Conservation (phyloP, 768 basidiomycete genomes). For the Postia placenta region DNA sequence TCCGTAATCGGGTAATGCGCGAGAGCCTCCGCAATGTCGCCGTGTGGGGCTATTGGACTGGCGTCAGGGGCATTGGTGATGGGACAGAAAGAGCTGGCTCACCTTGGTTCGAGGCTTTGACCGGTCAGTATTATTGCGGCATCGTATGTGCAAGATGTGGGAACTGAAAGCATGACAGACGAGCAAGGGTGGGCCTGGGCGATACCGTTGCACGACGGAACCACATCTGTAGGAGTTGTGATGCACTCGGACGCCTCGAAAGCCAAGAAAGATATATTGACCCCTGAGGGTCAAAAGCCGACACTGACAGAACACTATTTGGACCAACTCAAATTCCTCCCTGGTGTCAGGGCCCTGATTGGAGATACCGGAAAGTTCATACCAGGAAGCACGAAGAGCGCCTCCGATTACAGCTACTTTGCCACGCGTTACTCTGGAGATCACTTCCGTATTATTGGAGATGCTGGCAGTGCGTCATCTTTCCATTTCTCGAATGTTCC, state of each 20-base stretch:
- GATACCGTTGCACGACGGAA: constrained; percentile 43
- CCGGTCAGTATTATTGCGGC: constrained; percentile 36
- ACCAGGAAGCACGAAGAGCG: constrained; percentile 20
- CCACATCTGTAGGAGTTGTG: constrained; percentile 50
- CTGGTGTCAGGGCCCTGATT: constrained; percentile 25
- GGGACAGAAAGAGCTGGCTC: constrained; percentile 28
- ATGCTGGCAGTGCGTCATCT: constrained; percentile 31
- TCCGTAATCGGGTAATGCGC: constrained; percentile 66
- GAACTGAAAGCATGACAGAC: constrained; percentile 23
- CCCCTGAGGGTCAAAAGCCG: too few species aligned
- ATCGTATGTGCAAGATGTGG: too few species aligned
- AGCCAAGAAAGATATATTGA: too few species aligned
- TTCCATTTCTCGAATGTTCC: too few species aligned
- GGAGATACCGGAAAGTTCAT: constrained; percentile 24
- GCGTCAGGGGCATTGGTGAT: constrained; percentile 37
- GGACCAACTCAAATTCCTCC: constrained; percentile 27
- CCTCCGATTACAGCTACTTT: constrained; percentile 33
- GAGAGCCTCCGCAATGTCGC: constrained; percentile 67
- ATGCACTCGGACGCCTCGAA: constrained; percentile 26
- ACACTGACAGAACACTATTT: constrained; percentile 23
- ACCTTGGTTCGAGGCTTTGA: constrained; percentile 51
- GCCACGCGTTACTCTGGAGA: constrained; percentile 26
- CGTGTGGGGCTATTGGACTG: constrained; percentile 73
- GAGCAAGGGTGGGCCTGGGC: constrained; percentile 54
- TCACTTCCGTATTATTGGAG: constrained; percentile 30